A percentile compares a stretch with the other conserved stretches of the same genome.
Conservation (phyloP, 371 early-diverging fungal genomes). For the Syncephalis plumigaleata region DNA sequence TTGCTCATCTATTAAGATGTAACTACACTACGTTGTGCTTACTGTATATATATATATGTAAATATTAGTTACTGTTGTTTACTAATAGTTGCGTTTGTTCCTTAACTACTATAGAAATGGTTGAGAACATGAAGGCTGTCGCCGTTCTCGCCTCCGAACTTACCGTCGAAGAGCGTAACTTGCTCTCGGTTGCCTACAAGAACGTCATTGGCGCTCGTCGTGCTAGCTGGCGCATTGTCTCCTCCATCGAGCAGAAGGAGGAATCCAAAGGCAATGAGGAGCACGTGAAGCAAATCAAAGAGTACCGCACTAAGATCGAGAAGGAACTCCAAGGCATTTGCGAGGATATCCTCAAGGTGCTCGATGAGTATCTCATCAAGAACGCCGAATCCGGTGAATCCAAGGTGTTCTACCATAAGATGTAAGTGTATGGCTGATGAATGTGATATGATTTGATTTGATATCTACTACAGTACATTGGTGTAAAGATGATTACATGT, state of each 20-base stretch:
- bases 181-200: conserved; percentile 94
- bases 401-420: conserved; percentile 82
- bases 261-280: conserved; percentile 48
- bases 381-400: conserved; percentile 51
- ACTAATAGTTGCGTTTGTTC: background rate
- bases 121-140: conserved; percentile 54
- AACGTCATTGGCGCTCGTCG: conserved; percentile 93
- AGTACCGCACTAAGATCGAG: conserved; percentile 60
- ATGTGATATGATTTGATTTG: too few species aligned
- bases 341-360: conserved; percentile 55
- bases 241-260: conserved; percentile 85
- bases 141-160: conserved; percentile 31
- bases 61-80: background rate
- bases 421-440: conserved; percentile 25
- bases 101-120: too few species aligned
- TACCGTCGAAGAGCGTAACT: conserved; percentile 84
- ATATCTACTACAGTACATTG: too few species aligned
- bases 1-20: too few species aligned
- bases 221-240: conserved; percentile 92
- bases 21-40: too few species aligned
- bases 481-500: too few species aligned
- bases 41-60: too few species aligned
- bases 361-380: conserved; percentile 57
- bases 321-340: conserved; percentile 62
- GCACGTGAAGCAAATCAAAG: conserved; percentile 49